Evolutionary conservation across 805 yeast species (phyloP), one percentile per base, ranked within the genome.

Genomic region (Lipomyces starkeyi): DNA sequence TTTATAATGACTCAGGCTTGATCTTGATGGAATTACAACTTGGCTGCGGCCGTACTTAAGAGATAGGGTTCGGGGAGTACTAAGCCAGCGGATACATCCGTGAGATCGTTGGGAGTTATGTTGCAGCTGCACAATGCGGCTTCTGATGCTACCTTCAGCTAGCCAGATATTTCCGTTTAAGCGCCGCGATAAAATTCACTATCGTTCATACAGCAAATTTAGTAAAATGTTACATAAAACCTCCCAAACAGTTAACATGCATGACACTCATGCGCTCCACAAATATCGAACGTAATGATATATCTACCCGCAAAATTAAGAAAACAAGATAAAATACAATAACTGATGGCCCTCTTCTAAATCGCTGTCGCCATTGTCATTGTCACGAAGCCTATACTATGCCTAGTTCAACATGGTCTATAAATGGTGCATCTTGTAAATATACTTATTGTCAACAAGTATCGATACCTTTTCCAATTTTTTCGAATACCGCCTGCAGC

Each of bases 401-500:
- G 22, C 49, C 49, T 6, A 43, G 3, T 5, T 8, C 22, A 6
- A n/a, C 3, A 43, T 17, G 8, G 49, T n/a, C 49, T 43, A 43
- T 43, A 43, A 7, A 43, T 43, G 2, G 20, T 17, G 49, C 49
- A 8, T 2, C 9, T 5, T 5, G 20, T n/a, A 43, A n/a, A 43
- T 43, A 43, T n/a, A 2, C 49, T 17, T 2, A 11, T 43, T n/a
- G 49, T 29, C 34, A 25, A 4, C 32, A 53, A 22, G 35, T 8
- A 2, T 29, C 56, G 22, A 65, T 56, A 25, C 69, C 65, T 11
- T 54, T 63, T 13, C 73, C 73, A 17, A 69, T 67, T 35, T 63
- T 49, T 58, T 68, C 72, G 64, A 69, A 69, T 29, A 61, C 62
- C 5, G 62, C 66, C 54, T 69, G 72, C 54, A 69, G 49, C 47